Evolutionary conservation across 192 early-diverging fungal genomes (phyloP), one percentile per base, ranked within the genome.

Genomic region (Coemansia sp.): DNA sequence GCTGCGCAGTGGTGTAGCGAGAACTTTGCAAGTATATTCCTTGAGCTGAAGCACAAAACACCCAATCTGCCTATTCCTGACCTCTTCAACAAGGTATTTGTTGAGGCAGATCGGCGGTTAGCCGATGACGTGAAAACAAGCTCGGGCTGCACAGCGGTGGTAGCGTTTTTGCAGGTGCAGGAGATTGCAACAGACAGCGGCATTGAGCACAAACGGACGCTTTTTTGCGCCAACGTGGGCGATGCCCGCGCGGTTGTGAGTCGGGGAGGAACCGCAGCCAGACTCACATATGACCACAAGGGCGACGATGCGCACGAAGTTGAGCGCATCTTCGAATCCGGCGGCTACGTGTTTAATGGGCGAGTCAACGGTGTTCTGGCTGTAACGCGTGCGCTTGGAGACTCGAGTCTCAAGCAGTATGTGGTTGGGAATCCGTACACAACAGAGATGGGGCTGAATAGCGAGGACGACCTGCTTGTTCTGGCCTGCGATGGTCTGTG

Each of bases 251-350:
- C 94, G 8, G 96, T 99, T 39, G 75, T 99, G 64, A 88, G 95
- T 69, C 92, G 94, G 43, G 71, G 88, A 53, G 94, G 94, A 38
- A 75, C 81, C 44, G 97, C 96, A 2, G 78, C 91, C 19, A 84
- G 97, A 49, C 85, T 99, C 10, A 93, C 96, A 6, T 99, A 98
- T 70, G 97, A 99, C 84, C 97, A 99, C 85, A 99, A 99, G 77
- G 97, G 96, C 25, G 93, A 92, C 20, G 96, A 99, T 75, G 75
- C 85, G 22, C 84, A 85, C 44, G 97, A 99, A 76, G 90, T 89
- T n/a, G 90, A 91, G 61, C 86, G 97, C 63, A 94, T 99, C 45
- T 82, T 91, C 20, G 97, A 97, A 58, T 85, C 92, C 10, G 97
- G 97, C 39, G 97, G 97, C 13, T 98, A 97, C 76, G 89, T 99